Evolutionary conservation across 129 eudicot genomes (phyloP).

Genomic region (Chrysanthemum seticuspe): DNA sequence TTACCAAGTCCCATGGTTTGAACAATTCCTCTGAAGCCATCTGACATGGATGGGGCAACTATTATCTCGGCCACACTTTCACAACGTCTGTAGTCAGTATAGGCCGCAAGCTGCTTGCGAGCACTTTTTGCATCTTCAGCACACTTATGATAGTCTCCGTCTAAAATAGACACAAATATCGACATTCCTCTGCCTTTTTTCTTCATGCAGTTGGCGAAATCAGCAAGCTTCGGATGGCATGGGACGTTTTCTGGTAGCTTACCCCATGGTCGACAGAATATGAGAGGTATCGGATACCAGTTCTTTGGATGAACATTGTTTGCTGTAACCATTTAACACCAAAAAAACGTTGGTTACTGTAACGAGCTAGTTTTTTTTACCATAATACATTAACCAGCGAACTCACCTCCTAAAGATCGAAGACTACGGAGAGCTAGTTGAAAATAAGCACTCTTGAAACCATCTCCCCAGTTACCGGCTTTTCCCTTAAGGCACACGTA

Average conservation of each 20-base stretch:
- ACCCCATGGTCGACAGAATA: constrained; percentile 97
- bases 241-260: constrained; percentile 86
- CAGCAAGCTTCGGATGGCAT: constrained; percentile 92
- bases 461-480: constrained; percentile 98
- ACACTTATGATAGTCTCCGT: constrained; percentile 70
- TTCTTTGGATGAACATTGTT: constrained; percentile 87
- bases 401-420: constrained; percentile 81
- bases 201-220: constrained; percentile 91
- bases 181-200: constrained; percentile 94
- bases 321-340: constrained; percentile 43
- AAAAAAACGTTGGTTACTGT: background rate
- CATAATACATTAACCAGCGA: background rate
- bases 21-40: constrained; percentile 75
- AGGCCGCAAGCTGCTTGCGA: constrained; percentile 63
- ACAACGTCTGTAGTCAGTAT: constrained; percentile 76
- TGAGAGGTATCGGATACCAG: constrained; percentile 91
- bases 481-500: constrained; percentile 89
- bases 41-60: constrained; percentile 84
- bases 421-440: constrained; percentile 94
- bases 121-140: constrained; percentile 89
- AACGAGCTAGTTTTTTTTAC: background rate
- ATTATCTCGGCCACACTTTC: constrained; percentile 92
- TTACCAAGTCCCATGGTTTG: constrained; percentile 93
- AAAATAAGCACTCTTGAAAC: constrained; percentile 91
- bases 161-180: constrained; percentile 69